These are phyloP conservation scores for Torulaspora pretoriensis DNA, from an alignment of 1,139 yeast genomes.

Conservation along the genomic window DNA sequence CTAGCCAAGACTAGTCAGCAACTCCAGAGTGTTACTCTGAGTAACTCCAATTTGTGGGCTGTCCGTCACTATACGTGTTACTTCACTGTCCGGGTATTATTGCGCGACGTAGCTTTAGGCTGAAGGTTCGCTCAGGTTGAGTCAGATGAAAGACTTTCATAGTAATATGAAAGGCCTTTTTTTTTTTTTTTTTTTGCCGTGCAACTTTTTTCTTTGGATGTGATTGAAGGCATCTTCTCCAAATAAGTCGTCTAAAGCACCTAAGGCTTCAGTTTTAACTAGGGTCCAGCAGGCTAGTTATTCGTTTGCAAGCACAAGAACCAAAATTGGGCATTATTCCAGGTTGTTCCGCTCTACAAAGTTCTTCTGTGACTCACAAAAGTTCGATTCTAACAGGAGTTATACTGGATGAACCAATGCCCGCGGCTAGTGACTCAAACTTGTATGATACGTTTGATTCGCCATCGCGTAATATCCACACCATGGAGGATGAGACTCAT, in stretches of 20 bases:
- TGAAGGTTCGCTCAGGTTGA: no score
- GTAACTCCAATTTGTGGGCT: no score
- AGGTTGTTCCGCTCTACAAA: background rate
- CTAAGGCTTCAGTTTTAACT: background rate
- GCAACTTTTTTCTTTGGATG: slow-evolving; percentile 4
- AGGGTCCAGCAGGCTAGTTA: background rate
- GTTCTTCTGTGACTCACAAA: background rate
- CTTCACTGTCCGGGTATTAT: no score
- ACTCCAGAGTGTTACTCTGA: no score
- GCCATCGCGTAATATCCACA: slow-evolving; percentile 10
- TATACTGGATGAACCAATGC: slow-evolving; percentile 12
- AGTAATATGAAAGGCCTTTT: background rate
- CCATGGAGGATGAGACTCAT: slow-evolving; percentile 6
- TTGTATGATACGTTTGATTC: slow-evolving; percentile 15
- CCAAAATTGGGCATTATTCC: background rate
- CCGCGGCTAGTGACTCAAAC: slow-evolving; percentile 13
- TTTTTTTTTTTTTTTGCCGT: slow-evolving; percentile 3
- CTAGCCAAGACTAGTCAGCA: no score
- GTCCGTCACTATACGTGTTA: no score
- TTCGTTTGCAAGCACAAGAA: background rate
- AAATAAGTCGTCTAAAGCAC: background rate
- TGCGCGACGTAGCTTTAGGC: no score
- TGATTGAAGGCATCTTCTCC: slow-evolving; percentile 1
- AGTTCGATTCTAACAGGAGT: background rate
- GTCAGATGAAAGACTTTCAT: background rate